Evolutionary conservation across 495 filamentous ascomycete species (phyloP), one percentile per base, ranked within the genome.

Genomic region (Daldinia decipiens): DNA sequence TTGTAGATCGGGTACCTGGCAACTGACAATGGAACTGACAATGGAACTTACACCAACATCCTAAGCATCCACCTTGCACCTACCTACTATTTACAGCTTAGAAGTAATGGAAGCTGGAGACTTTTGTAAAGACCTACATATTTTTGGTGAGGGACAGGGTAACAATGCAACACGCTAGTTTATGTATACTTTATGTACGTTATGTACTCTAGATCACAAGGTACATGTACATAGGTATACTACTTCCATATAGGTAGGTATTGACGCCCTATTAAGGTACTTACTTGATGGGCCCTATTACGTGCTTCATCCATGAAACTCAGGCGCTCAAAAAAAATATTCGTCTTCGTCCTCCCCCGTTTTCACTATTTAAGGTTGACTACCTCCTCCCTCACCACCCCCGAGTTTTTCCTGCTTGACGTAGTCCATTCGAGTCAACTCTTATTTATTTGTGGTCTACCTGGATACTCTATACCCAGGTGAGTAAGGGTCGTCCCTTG

Each of bases 1-100:
- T 34, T 51, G 50, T 73, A 68, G 70, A 73, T 69, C 70, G 70
- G 61, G 70, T 73, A 73, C 70, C 70, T 72, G 65, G 70, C 59
- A 65, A 53, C 34, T 34, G 32, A 6, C 34, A 36, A 24, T 36
- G 34, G 34, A 65, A 53, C 34, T 34, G 32, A 6, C 34, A 36
- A 24, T 36, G 34, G 34, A 36, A 36, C 47, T 26, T 50, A 52
- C 47, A 31, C 34, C 21, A 36, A 39, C 55, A 64, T 52, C 21
- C 17, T 63, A 58, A 45, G 39, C 54, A 59, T 43, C 51, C 51
- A 52, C 67, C 67, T 71, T 62, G 34, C 34, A 36, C 58, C 47
- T 58, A 62, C 67, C 55, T 71, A 65, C 62, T 65, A 19, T 71
- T 71, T 71, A 32, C 56, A 65, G 61, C 62, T 59, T 65, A 65